Evolutionary conservation across 345 rosid genomes (phyloP).

Genomic region (Cardamine chenopodiifolia): DNA sequence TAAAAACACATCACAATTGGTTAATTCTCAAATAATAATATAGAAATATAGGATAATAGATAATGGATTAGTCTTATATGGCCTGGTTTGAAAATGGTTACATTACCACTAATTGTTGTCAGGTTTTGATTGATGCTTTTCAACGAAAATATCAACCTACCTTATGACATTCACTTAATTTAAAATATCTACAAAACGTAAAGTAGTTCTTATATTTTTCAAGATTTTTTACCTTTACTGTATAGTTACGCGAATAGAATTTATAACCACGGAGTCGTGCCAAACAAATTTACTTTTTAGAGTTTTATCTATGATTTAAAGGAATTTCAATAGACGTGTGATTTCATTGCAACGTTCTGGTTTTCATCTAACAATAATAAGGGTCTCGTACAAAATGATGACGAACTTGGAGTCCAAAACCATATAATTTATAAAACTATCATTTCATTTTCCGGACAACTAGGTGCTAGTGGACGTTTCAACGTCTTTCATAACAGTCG

Average conservation of each 20-base stretch:
- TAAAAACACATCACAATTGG: too few species aligned
- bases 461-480: constrained; percentile 42
- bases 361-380: not conserved
- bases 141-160: constrained; percentile 28
- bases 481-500: constrained; percentile 35
- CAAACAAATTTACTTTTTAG: not conserved
- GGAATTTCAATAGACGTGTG: not conserved
- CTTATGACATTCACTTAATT: constrained; percentile 27
- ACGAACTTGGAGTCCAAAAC: constrained; percentile 26
- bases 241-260: constrained; percentile 23
- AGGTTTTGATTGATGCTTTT: constrained; percentile 20
- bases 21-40: too few species aligned
- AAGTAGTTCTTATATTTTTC: constrained; percentile 23
- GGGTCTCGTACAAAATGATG: constrained; percentile 27
- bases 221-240: constrained; percentile 39
- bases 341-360: not conserved
- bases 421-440: constrained; percentile 24
- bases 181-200: constrained; percentile 32
- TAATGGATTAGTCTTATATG: not conserved
- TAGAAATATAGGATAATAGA: constrained; percentile 13
- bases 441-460: constrained; percentile 28
- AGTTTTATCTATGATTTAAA: not conserved
- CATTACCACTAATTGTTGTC: constrained; percentile 6
- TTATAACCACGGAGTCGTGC: constrained; percentile 3
- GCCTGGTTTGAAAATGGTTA: not conserved